phyloP scores from a whole-genome alignment of 2,329 filamentous ascomycete species.

The Microcyclospora tardicrescens region DNA sequence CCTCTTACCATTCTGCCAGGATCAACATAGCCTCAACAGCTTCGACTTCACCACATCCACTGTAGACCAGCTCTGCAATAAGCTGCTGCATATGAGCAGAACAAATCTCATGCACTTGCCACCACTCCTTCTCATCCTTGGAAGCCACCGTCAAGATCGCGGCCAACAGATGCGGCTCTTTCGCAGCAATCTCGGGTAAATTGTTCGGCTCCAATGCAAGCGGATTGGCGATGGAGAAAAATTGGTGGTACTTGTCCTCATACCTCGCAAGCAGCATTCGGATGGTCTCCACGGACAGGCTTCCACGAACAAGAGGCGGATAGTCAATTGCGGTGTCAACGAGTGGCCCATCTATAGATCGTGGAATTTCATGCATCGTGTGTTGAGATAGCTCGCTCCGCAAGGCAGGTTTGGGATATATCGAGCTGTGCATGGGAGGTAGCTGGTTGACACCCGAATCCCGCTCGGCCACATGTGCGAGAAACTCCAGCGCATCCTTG shows the following conservation, averaged over 20 bases:
- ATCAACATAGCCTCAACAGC: slow-evolving; percentile 24
- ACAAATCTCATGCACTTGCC: slow-evolving; percentile 21
- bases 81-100: slow-evolving; percentile 23
- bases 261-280: slow-evolving; percentile 17
- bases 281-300: slow-evolving; percentile 18
- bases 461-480: slow-evolving; percentile 21
- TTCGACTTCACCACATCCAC: slow-evolving; percentile 19
- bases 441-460: slow-evolving; percentile 16
- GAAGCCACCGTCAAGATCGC: slow-evolving; percentile 23
- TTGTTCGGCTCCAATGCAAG: slow-evolving; percentile 17
- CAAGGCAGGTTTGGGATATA: slow-evolving; percentile 17
- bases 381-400: slow-evolving; percentile 11
- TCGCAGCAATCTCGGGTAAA: slow-evolving; percentile 14
- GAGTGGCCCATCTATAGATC: slow-evolving; percentile 2
- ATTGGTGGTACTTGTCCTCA: slow-evolving; percentile 22
- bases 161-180: slow-evolving; percentile 20
- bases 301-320: slow-evolving; percentile 17
- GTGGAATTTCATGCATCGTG: slow-evolving; percentile 4
- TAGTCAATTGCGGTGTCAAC: slow-evolving; percentile 15
- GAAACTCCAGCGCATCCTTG: slow-evolving; percentile 22
- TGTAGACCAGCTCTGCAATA: slow-evolving; percentile 19
- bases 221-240: slow-evolving; percentile 21
- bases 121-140: slow-evolving; percentile 22
- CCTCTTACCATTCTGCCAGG: slow-evolving; percentile 17
- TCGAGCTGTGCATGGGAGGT: slow-evolving; percentile 17